phyloP scores from a whole-genome alignment of 1,284 basidiomycete genomes.

The Sanghuangporus weigelae region DNA sequence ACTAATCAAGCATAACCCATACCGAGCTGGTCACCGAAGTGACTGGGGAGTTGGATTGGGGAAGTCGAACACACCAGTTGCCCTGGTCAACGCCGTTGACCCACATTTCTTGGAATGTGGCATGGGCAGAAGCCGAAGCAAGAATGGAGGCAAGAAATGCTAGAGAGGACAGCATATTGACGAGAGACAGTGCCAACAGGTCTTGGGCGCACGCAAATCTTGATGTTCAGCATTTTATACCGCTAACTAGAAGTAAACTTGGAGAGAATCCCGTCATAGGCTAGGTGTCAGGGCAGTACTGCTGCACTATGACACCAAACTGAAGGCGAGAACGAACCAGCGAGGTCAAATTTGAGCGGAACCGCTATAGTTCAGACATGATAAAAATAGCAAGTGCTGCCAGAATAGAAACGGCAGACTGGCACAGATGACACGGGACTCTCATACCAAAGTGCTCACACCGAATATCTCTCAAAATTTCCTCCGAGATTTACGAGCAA shows the following conservation, averaged over 20 bases:
- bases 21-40: constrained; percentile 35
- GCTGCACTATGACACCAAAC: background rate
- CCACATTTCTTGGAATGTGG: constrained; percentile 51
- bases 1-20: constrained; percentile 17
- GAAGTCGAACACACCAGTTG: constrained; percentile 39
- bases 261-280: background rate
- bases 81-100: constrained; percentile 47
- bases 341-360: background rate
- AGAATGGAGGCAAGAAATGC: constrained; percentile 32
- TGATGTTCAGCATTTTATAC: background rate
- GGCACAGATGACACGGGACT: background rate
- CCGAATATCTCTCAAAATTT: background rate
- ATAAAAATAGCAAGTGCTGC: background rate
- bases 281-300: background rate
- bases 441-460: background rate
- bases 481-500: constrained; percentile 1
- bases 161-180: constrained; percentile 15
- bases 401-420: background rate
- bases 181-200: background rate
- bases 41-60: constrained; percentile 43
- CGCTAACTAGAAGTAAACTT: background rate
- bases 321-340: constrained; percentile 4
- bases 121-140: constrained; percentile 39
- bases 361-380: background rate
- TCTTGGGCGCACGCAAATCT: background rate